Conservation (phyloP, 495 filamentous ascomycete genomes). For the Aspergillus affinis region DNA sequence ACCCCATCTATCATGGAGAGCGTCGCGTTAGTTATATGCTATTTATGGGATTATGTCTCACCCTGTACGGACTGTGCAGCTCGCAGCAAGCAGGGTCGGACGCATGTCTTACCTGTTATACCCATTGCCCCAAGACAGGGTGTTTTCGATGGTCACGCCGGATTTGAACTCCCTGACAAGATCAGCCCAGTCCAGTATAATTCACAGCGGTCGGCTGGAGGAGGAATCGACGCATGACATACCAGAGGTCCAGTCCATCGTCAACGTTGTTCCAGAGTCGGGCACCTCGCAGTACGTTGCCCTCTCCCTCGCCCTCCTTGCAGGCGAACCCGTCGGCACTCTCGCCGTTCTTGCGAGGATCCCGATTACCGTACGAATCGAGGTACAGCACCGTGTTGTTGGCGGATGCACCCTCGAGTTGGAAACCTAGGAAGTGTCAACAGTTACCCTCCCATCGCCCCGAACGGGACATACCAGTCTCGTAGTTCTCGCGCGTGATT, state of each 20-base stretch:
- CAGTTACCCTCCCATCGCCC: too few relatives aligned
- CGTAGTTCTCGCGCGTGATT: conserved; percentile 20
- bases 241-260: conserved; percentile 22
- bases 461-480: conserved; percentile 10
- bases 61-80: not conserved
- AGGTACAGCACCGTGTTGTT: conserved; percentile 22
- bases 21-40: not conserved
- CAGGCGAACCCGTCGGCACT: conserved; percentile 24
- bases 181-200: not conserved
- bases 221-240: not conserved
- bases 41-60: not conserved
- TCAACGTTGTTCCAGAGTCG: conserved; percentile 24
- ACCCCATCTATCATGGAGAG: conserved; percentile 9
- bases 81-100: not conserved
- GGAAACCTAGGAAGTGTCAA: conserved; percentile 11
- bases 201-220: too few relatives aligned
- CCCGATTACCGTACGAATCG: conserved; percentile 20
- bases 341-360: conserved; percentile 23
- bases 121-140: conserved; percentile 21
- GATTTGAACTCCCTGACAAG: conserved; percentile 21
- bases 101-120: conserved; percentile 17
- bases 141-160: conserved; percentile 23
- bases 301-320: conserved; percentile 21
- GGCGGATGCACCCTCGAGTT: conserved; percentile 18
- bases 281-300: conserved; percentile 19